Evolutionary conservation across 2,329 filamentous ascomycete species (phyloP), one percentile per base, ranked within the genome.

Genomic region (Paecilomyces sp.): DNA sequence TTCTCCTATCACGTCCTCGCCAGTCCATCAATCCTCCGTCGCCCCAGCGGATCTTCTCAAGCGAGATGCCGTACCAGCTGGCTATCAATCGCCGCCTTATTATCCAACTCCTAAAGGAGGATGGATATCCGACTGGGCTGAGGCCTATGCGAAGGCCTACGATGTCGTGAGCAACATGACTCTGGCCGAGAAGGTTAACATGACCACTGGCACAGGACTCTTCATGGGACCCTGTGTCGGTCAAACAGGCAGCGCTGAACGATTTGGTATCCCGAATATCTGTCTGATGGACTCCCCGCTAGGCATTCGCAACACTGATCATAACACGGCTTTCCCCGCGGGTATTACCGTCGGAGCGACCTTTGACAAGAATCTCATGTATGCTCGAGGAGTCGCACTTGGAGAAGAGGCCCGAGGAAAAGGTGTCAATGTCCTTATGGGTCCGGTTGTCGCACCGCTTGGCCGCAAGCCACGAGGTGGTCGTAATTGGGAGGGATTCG

Each of bases 291-390:
- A 92, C 70, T 85, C 85, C 0, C 87, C 88, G 1, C 78, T 88
- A 34, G 90, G 90, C 1, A 79, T 94, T 13, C 84, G 88, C 30
- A 84, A 84, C n/a, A 85, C 88, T 0, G 88, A 92, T 64, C 85
- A 90, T 61, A 85, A 87, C 57, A 92, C 89, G 0, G 88, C 85
- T 0, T 94, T 93, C 66, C 90, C 90, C 0, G 83, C 89, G 8
- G 90, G 89, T n/a, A 89, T 93, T 65, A 91, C 88, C 0, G 83
- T 83, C 1, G 89, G 88, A 18, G 88, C 88, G 1, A 91, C 89
- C 0, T 92, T 86, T 70, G 87, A 89, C 74, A 92, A 91, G 75
- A 78, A 83, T 15, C 76, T 91, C 56, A 87, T 91, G 74, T 87
- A 88, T 63, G 79, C 83, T 57, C 83, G 89, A 30, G 89, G 84